Evolutionary conservation across 1,284 basidiomycete species (phyloP), one percentile per base, ranked within the genome.

Genomic region (Coniferiporia weirii): DNA sequence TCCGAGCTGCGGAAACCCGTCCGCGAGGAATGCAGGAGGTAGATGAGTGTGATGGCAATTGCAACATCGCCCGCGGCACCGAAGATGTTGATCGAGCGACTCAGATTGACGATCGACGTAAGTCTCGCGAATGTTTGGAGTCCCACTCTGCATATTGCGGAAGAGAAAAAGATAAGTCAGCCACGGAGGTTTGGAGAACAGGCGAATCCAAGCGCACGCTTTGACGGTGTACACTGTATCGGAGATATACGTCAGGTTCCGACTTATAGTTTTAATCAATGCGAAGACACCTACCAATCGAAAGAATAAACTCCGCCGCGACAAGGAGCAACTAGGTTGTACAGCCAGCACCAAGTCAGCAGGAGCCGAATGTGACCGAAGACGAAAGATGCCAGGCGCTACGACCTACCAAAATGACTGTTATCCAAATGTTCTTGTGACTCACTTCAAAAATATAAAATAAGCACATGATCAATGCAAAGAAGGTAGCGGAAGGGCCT

Each of bases 1-100:
- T 63, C 61, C 15, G 61, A 61, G 8, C 55, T 45, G 22, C 43
- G 34, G 55, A 60, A 63, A 7, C 61, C 61, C 15, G 61, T 63
- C 9, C 61, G 49, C 19, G 54, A 57, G 10, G 40, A 32, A 20
- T 63, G 58, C 10, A 63, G 36, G 13, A 63, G 56, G 34, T 12
- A 61, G 27, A 60, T 60, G 19, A 63, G 61, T 9, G 54, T 20
- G 5, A 20, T n/a, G 17, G 61, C 59, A 35, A 63, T 61, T 7
- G 55, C 49, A 12, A 63, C 47, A 35, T 63, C 61, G 10, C 43
- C 43, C 45, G 52, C 59, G 3, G 56, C 61, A 9, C 50, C 49
- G 12, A 54, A 38, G 13, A 59, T 54, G 54, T 63, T 63, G 59
- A 63, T 55, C 7, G 56, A 40, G 3, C 55, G 43, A 20, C 47